phyloP scores from a whole-genome alignment of 345 rosid genomes.

The Kandelia obovata region DNA sequence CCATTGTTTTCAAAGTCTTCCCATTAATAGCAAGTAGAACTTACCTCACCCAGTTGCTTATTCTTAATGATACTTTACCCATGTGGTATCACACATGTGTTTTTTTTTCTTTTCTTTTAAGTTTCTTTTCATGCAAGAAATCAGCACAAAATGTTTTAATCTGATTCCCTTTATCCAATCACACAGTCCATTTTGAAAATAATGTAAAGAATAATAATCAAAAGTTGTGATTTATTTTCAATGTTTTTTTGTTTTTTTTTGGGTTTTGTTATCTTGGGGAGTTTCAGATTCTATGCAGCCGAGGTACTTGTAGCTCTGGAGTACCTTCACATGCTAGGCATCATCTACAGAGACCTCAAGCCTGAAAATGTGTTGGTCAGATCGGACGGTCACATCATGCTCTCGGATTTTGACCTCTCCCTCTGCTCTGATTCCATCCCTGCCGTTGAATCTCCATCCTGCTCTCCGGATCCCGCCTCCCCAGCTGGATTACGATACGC shows the following conservation, averaged over 20 bases:
- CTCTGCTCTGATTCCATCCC: slow-evolving; percentile 77
- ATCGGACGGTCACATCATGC: slow-evolving; percentile 99
- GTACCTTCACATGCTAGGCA: slow-evolving; percentile 93
- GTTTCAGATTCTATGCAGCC: slow-evolving; percentile 79
- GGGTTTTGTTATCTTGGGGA: too few species aligned
- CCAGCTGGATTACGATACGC: slow-evolving; percentile 13
- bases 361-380: slow-evolving; percentile 88
- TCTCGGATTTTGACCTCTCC: slow-evolving; percentile 89
- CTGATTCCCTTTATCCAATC: background rate
- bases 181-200: too few species aligned
- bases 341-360: slow-evolving; percentile 90
- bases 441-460: slow-evolving; percentile 68
- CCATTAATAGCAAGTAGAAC: slow-evolving; percentile 22
- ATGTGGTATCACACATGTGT: too few species aligned
- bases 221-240: background rate
- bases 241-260: background rate
- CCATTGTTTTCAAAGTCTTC: slow-evolving; percentile 20
- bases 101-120: too few species aligned
- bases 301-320: slow-evolving; percentile 90
- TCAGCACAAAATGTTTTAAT: slow-evolving; percentile 5
- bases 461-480: slow-evolving; percentile 37
- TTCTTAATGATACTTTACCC: too few species aligned
- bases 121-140: slow-evolving; percentile 19
- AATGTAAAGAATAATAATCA: too few species aligned
- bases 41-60: background rate